Percentiles rank a stretch among this genome's conserved stretches.
Evolutionary conservation across 2,329 filamentous ascomycete species (phyloP).

Genomic region (Tolypocladium sp.): DNA sequence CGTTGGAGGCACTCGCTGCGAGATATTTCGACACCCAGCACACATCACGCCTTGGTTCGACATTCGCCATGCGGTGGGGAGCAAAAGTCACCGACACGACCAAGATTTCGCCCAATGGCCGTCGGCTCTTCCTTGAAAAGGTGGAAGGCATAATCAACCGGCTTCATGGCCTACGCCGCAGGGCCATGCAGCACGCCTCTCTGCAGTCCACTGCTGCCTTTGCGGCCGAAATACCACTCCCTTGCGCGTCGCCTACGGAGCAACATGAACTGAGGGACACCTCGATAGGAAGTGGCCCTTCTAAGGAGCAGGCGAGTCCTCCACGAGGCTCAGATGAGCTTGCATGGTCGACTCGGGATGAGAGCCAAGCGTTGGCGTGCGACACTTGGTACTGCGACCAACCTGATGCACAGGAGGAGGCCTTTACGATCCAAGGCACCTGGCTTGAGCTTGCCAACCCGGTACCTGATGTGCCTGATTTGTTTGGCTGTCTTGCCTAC

Average conservation of each 20-base stretch:
- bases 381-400: background rate
- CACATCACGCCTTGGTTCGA: background rate
- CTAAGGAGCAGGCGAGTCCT: background rate
- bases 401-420: background rate
- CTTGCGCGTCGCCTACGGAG: background rate
- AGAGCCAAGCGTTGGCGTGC: background rate
- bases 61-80: constrained; percentile 5
- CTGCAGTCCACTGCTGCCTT: background rate
- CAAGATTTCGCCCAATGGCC: constrained; percentile 7
- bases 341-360: background rate
- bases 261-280: background rate
- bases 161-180: constrained; percentile 1
- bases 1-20: background rate
- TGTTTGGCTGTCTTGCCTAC: background rate
- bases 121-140: constrained; percentile 6
- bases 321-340: background rate
- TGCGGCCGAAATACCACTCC: constrained; percentile 1
- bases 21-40: background rate
- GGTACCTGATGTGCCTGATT: background rate
- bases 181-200: constrained; percentile 4
- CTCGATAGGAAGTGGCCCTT: background rate
- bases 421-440: background rate
- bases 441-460: background rate
- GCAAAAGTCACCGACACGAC: constrained; percentile 3
- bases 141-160: background rate